A percentile compares a stretch with the other conserved stretches of the same genome.
phyloP scores from a whole-genome alignment of 179 eudicot genomes.

The Carnegiea gigantea region DNA sequence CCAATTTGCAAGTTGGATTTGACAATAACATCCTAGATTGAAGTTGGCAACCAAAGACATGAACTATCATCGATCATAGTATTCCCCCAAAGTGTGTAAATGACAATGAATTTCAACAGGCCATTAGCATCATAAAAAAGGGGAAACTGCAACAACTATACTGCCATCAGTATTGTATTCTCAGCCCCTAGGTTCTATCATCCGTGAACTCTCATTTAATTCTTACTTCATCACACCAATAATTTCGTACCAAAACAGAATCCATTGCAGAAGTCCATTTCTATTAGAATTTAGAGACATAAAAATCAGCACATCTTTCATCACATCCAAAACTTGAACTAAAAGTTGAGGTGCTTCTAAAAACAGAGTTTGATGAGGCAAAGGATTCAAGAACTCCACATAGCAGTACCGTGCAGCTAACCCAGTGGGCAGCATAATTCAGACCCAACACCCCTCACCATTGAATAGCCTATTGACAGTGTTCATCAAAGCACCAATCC shows the following conservation, averaged over 20 bases:
- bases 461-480: neutral
- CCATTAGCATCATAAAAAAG: slow-evolving; percentile 1
- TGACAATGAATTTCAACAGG: neutral
- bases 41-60: neutral
- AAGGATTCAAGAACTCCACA: neutral
- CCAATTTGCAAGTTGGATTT: neutral
- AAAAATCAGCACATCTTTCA: neutral
- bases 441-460: neutral
- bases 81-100: neutral
- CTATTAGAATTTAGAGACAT: neutral
- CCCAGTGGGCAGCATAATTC: neutral
- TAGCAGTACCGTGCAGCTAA: neutral
- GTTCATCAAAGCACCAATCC: no score
- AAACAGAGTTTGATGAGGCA: neutral
- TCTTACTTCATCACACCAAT: neutral
- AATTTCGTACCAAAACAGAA: neutral
- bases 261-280: neutral
- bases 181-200: neutral
- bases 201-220: neutral
- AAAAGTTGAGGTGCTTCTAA: neutral
- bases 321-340: neutral
- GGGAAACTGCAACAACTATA: neutral
- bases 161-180: neutral
- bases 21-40: neutral
- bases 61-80: neutral